Percentiles rank a stretch among this genome's conserved stretches.
phyloP scores from a whole-genome alignment of 208 protist genomes.

The Wallacemonas sp. region DNA sequence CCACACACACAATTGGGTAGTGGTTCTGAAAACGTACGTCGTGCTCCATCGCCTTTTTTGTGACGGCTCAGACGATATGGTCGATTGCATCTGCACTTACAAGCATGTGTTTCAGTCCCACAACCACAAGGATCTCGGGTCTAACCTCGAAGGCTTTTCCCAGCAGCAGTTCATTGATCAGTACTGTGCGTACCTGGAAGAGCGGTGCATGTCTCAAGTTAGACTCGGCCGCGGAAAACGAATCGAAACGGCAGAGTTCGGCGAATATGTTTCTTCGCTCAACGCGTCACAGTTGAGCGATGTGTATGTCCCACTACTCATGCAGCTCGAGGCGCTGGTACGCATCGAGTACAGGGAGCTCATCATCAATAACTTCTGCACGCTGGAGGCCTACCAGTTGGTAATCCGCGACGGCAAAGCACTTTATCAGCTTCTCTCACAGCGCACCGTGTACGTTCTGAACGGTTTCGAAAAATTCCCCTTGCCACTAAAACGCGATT shows the following conservation, averaged over 20 bases:
- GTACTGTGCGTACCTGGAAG: slow-evolving; percentile 65
- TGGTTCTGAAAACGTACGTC: slow-evolving; percentile 82
- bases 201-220: slow-evolving; percentile 38
- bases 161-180: slow-evolving; percentile 66
- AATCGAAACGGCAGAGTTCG: slow-evolving; percentile 59
- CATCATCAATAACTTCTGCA: slow-evolving; percentile 80
- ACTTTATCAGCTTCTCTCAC: slow-evolving; percentile 64
- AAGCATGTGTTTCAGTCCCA: slow-evolving; percentile 44
- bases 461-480: slow-evolving; percentile 58
- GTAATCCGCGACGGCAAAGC: slow-evolving; percentile 63
- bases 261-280: slow-evolving; percentile 42
- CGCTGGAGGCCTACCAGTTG: slow-evolving; percentile 64
- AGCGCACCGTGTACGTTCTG: slow-evolving; percentile 59
- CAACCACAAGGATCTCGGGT: slow-evolving; percentile 57
- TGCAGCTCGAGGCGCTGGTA: slow-evolving; percentile 33
- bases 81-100: slow-evolving; percentile 48
- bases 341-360: slow-evolving; percentile 45
- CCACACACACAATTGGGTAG: slow-evolving; percentile 85
- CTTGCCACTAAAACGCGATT: slow-evolving; percentile 41
- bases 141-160: slow-evolving; percentile 36
- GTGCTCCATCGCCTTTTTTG: slow-evolving; percentile 69
- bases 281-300: slow-evolving; percentile 36
- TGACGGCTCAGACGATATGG: slow-evolving; percentile 63
- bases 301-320: slow-evolving; percentile 43
- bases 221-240: slow-evolving; percentile 30